Percentiles rank a stretch among this genome's conserved stretches.
Evolutionary conservation across 2,329 filamentous ascomycete species (phyloP).

Genomic region (Rutstroemia sp.): DNA sequence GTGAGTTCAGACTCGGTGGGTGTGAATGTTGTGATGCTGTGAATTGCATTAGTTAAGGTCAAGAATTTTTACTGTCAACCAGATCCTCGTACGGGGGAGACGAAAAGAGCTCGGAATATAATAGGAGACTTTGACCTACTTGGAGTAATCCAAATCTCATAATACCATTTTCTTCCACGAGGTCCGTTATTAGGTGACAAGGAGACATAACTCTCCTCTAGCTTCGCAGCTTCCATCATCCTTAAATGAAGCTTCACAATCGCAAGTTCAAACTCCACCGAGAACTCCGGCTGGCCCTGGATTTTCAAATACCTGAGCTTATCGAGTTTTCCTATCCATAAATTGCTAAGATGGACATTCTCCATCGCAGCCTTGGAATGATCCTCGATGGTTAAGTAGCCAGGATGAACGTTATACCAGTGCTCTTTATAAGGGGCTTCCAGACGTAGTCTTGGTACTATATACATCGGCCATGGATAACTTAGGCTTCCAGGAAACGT

Average conservation of each 20-base stretch:
- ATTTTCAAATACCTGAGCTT: constrained; percentile 5
- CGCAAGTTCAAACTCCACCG: constrained; percentile 4
- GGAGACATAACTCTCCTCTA: background rate
- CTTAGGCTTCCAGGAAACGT: constrained; percentile 5
- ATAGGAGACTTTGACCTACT: background rate
- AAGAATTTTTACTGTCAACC: no score
- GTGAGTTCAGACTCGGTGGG: no score
- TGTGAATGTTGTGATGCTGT: no score
- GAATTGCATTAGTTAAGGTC: no score
- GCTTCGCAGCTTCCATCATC: constrained; percentile 7
- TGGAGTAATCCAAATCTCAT: constrained; percentile 8
- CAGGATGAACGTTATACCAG: constrained; percentile 4
- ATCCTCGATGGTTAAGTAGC: constrained; percentile 1
- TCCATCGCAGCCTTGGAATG: constrained; percentile 7
- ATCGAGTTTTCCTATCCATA: constrained; percentile 4
- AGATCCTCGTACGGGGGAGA: no score
- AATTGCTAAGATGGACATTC: background rate
- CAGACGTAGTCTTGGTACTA: background rate
- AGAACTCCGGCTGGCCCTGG: constrained; percentile 4
- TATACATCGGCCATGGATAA: constrained; percentile 6
- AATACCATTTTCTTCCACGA: constrained; percentile 6
- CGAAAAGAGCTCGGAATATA: background rate
- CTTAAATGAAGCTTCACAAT: constrained; percentile 6
- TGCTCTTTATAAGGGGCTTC: constrained; percentile 4
- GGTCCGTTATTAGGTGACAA: constrained; percentile 7